A percentile compares a stretch with the other conserved stretches of the same genome.
Conservation (phyloP, 371 early-diverging fungal species). For the Mucor irregularis region DNA sequence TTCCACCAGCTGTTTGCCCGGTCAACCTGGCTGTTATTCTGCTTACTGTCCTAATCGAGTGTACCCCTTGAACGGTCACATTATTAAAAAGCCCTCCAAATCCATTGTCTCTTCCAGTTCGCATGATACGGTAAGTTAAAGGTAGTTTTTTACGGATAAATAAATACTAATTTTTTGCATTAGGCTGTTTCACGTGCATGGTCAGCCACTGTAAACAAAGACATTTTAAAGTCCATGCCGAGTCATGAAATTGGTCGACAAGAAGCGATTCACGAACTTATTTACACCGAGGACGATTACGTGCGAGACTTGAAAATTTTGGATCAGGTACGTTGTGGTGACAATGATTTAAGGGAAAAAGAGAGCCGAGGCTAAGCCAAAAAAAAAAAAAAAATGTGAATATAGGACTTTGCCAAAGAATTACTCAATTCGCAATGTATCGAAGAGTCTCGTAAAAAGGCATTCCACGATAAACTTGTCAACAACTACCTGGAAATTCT, state of each 20-base stretch:
- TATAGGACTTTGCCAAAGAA: conserved; percentile 35
- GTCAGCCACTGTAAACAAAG: conserved; percentile 73
- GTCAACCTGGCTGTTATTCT: conserved; percentile 43
- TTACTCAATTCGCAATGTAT: conserved; percentile 50
- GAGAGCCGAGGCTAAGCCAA: too few relatives aligned
- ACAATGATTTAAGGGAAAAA: neutral
- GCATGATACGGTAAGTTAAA: conserved; percentile 39
- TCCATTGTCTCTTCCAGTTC: conserved; percentile 28
- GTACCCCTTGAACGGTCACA: conserved; percentile 1
- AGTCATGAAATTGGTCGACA: conserved; percentile 84
- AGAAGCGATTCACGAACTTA: conserved; percentile 91
- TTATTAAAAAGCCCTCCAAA: conserved; percentile 8
- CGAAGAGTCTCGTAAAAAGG: conserved; percentile 54
- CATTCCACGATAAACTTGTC: conserved; percentile 79
- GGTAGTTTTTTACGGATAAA: neutral
- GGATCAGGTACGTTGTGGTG: conserved; percentile 26
- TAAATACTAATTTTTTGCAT: neutral
- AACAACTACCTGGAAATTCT: conserved; percentile 79
- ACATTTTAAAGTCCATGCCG: conserved; percentile 72
- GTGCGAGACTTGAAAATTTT: conserved; percentile 70
- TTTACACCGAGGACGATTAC: conserved; percentile 90
- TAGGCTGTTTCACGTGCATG: conserved; percentile 59
- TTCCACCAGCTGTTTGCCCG: conserved; percentile 31
- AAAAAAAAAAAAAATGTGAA: neutral
- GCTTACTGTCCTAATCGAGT: conserved; percentile 39